Base-by-base conservation (phyloP, 331 rosid species). In the Pyracantha coccinea region DNA sequence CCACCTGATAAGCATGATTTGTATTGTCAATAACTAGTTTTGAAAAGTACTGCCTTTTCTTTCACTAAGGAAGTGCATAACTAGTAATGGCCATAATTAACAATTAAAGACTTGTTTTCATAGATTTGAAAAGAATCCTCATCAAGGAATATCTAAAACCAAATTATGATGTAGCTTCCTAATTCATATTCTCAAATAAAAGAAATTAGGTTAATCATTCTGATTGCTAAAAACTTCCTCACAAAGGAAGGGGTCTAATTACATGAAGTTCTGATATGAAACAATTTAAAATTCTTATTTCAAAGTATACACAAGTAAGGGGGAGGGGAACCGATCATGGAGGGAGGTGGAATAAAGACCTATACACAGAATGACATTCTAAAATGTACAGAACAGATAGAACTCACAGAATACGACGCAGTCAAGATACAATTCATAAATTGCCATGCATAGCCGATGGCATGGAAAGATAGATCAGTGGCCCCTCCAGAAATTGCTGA, bases 391-490 rank as follows among this genome's bases (percentile, higher is more conserved):
- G 23, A 62, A 58, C 57, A 71, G 47, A 69, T 64, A 9, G 41
- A 74, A 89, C 99, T 88, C 86, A 95, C 99, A 64, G 99, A 95
- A 88, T 95, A 95, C 60, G 99, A 92, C 25, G 99, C 99, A 47
- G 99, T 95, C 80, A 95, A 84, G 84, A 95, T 92, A 79, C 99
- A 95, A 85, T 95, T 95, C 68, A 80, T 55, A 76, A 92, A 80
- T 83, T 95, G 99, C 99, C 99, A 95, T 6, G 84, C 72, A 72
- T 95, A 95, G 80, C 99, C 99, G 24, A 84, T 41, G n/a, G 97
- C 89, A 76, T 90, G 91, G 80, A 95, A 95, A 33, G 97, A 79
- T 35, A 95, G 76, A 84, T 95, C 99, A 25, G 99, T 95, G 66
- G 90, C 74, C 73, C 99, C 99, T 68, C 99, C 99, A 33, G 97